Evolutionary conservation across 306 rosid genomes (phyloP), one percentile per base, ranked within the genome.

Genomic region (Trifolium dubium): DNA sequence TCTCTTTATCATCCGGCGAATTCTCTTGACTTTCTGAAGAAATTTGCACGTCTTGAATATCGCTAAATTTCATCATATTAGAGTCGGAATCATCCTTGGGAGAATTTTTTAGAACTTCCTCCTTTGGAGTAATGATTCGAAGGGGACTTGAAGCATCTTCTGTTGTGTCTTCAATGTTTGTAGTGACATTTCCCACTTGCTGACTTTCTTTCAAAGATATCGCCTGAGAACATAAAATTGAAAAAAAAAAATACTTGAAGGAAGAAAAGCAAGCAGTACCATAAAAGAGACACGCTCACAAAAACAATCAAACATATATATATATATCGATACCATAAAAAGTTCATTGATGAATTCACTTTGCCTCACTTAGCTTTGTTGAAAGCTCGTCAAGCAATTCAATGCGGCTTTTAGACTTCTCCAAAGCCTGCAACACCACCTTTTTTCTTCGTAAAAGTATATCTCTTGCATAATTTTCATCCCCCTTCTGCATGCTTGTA

Each of bases 401-500:
- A 60, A 89, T 89, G 66, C 98, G 97, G 30, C 44, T 76, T 68
- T 88, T 91, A 19, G 98, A 88, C 63, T 89, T 94, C 76, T 89
- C 90, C 85, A 94, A 79, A 63, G 97, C 98, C 71, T 88, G 87
- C 90, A 88, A 77, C n/a, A n/a, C n/a, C 61, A 94, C 89, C 81
- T 88, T 92, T 88, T 94, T 94, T 83, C 92, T 94, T 84, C n/a
- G n/a, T n/a, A n/a, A n/a, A n/a, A n/a, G n/a, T n/a, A n/a, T n/a
- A n/a, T n/a, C n/a, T n/a, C n/a, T n/a, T n/a, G n/a, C n/a, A n/a
- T n/a, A n/a, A n/a, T n/a, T n/a, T n/a, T n/a, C n/a, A n/a, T n/a
- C n/a, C n/a, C n/a, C n/a, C n/a, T n/a, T n/a, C n/a, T n/a, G n/a
- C n/a, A n/a, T n/a, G n/a, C n/a, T n/a, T n/a, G n/a, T n/a, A n/a